Conservation (phyloP, 106 monocot species). For the Allium cepa region DNA sequence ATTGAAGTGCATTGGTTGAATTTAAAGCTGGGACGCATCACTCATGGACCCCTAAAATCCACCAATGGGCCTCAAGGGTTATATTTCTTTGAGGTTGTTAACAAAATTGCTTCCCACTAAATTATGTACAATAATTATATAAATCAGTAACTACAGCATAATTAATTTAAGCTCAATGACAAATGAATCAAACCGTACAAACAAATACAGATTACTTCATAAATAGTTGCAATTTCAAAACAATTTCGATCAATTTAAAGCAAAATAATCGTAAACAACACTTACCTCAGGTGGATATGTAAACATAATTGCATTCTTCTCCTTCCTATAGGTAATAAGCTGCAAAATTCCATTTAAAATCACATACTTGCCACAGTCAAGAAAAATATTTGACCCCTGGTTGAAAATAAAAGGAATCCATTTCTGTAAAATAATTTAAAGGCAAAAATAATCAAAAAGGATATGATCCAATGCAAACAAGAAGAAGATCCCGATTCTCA, state of each 20-base stretch:
- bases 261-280: conserved; percentile 8
- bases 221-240: not conserved
- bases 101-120: no score
- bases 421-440: not conserved
- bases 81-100: no score
- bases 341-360: conserved; percentile 68
- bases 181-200: no score
- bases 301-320: conserved; percentile 93
- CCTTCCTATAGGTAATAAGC: conserved; percentile 74
- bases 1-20: no score
- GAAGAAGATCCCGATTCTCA: conserved; percentile 70
- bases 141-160: no score
- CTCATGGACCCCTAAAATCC: no score
- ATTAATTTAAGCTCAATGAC: no score
- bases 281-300: conserved; percentile 84
- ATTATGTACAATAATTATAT: no score
- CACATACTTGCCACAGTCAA: conserved; percentile 74
- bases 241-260: not conserved
- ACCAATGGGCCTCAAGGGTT: no score
- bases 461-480: conserved; percentile 90
- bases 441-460: conserved; percentile 35
- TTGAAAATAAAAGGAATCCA: no score
- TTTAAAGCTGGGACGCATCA: no score
- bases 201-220: no score
- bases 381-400: not conserved